phyloP scores from a whole-genome alignment of 164 flowering plant species.

The Aristolochia californica region DNA sequence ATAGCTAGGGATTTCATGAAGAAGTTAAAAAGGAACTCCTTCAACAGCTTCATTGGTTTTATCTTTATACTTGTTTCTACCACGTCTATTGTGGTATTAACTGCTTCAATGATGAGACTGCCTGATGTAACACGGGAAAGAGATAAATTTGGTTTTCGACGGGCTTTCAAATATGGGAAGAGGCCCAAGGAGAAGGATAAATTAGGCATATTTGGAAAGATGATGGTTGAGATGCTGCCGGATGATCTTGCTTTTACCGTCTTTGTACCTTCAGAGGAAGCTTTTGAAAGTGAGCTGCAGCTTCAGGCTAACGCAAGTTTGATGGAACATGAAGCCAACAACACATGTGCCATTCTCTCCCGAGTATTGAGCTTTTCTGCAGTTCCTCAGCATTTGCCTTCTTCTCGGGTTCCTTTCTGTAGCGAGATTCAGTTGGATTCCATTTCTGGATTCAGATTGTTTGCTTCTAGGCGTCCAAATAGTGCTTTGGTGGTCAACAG shows the following conservation, averaged over 20 bases:
- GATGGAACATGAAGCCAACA: slow-evolving; percentile 21
- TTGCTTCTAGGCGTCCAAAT: slow-evolving; percentile 28
- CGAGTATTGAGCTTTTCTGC: slow-evolving; percentile 63
- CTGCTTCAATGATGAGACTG: slow-evolving; percentile 34
- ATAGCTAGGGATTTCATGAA: slow-evolving; percentile 13
- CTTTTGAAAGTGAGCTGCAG: slow-evolving; percentile 47
- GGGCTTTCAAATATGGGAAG: slow-evolving; percentile 7
- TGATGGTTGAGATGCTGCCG: slow-evolving; percentile 77
- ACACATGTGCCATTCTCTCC: slow-evolving; percentile 52
- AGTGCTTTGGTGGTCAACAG: slow-evolving; percentile 48
- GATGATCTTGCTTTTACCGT: slow-evolving; percentile 74
- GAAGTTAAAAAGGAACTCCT: slow-evolving; percentile 21
- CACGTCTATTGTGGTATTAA: slow-evolving; percentile 32
- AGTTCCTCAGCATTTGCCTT: slow-evolving; percentile 42
- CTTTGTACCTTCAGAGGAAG: slow-evolving; percentile 63
- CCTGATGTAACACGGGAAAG: slow-evolving; percentile 29
- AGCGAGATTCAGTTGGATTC: slow-evolving; percentile 48
- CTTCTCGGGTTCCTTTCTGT: slow-evolving; percentile 19
- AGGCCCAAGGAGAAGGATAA: slow-evolving; percentile 5
- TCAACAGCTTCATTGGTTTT: slow-evolving; percentile 29
- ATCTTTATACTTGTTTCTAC: slow-evolving; percentile 26
- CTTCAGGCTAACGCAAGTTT: slow-evolving; percentile 28
- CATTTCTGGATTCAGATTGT: slow-evolving; percentile 49
- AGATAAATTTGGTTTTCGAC: slow-evolving; percentile 1
- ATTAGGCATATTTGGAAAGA: slow-evolving; percentile 52